phyloP scores from a whole-genome alignment of 2,329 filamentous ascomycete species.

The Aspergillus intermedius region DNA sequence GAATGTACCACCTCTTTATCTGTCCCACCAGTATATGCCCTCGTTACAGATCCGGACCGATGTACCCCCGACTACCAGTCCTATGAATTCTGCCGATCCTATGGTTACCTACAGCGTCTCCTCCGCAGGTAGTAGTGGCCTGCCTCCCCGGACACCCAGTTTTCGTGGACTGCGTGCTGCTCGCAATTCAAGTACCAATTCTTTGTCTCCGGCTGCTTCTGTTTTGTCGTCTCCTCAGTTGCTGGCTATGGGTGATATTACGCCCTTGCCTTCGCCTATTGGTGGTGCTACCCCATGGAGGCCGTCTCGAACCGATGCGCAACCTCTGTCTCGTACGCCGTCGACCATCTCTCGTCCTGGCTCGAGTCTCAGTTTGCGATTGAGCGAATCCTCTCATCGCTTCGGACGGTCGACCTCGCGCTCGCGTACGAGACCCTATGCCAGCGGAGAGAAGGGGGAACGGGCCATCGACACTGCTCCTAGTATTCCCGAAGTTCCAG shows the following conservation, averaged over 20 bases:
- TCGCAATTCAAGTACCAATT: conserved; percentile 36
- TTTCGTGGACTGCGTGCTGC: conserved; percentile 34
- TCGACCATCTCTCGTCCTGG: conserved; percentile 35
- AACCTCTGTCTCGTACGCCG: conserved; percentile 37
- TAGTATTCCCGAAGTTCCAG: conserved; percentile 19
- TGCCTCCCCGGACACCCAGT: conserved; percentile 41
- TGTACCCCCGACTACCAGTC: conserved; percentile 14
- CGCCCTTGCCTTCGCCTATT: conserved; percentile 70
- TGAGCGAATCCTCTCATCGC: conserved; percentile 31
- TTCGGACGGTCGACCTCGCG: conserved; percentile 25
- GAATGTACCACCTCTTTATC: conserved; percentile 4
- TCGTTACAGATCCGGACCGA: conserved; percentile 34
- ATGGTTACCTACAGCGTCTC: conserved; percentile 36
- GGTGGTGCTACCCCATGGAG: conserved; percentile 34
- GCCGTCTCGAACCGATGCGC: conserved; percentile 52
- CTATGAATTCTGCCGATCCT: conserved; percentile 26
- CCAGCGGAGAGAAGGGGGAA: conserved; percentile 28
- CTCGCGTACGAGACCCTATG: conserved; percentile 36
- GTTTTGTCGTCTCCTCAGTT: conserved; percentile 67
- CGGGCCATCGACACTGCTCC: conserved; percentile 16
- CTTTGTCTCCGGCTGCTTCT: conserved; percentile 57
- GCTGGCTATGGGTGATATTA: conserved; percentile 70
- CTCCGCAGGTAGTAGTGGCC: conserved; percentile 25
- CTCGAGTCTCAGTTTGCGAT: conserved; percentile 28
- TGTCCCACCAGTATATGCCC: conserved; percentile 12